phyloP scores from a whole-genome alignment of 2,329 filamentous ascomycete genomes.

The Sarocladium oryzae region DNA sequence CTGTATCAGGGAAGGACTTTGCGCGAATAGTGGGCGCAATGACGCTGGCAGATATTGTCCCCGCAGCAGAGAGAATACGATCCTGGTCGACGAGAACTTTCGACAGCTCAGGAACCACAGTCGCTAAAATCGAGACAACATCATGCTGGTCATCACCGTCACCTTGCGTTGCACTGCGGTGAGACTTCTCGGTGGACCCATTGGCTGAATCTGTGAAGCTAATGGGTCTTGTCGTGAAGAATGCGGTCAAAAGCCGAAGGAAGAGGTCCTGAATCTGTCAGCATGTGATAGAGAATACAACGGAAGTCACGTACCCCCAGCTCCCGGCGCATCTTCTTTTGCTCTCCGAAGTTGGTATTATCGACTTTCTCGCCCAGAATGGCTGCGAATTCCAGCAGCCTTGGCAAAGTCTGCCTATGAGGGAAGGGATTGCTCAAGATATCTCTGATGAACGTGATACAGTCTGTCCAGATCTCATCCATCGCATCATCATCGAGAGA shows the following conservation, averaged over 20 bases:
- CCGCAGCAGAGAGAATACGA: constrained; percentile 69
- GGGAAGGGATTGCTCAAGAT: constrained; percentile 90
- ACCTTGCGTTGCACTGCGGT: constrained; percentile 26
- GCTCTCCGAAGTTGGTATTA: constrained; percentile 95
- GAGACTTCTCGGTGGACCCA: constrained; percentile 30
- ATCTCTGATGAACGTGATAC: constrained; percentile 83
- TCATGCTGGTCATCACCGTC: constrained; percentile 57
- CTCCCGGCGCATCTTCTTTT: constrained; percentile 84
- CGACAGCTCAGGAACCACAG: constrained; percentile 72
- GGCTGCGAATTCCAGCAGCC: constrained; percentile 79
- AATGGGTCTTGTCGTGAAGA: constrained; percentile 83
- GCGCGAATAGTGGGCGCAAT: constrained; percentile 77
- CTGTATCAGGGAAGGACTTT: constrained; percentile 79
- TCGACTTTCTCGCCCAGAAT: constrained; percentile 92
- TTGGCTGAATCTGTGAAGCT: constrained; percentile 55
- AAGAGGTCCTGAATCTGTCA: constrained; percentile 68
- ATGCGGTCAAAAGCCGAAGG: constrained; percentile 78
- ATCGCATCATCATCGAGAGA: constrained; percentile 94
- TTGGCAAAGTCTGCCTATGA: constrained; percentile 82
- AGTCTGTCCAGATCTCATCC: constrained; percentile 97
- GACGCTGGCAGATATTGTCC: constrained; percentile 75
- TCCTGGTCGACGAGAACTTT: constrained; percentile 83
- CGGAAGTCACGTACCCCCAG: constrained; percentile 58
- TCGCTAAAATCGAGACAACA: constrained; percentile 70
- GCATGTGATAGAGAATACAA: constrained; percentile 10